These are phyloP conservation scores for Penicillium polonicum DNA, from an alignment of 2,329 filamentous ascomycete genomes.

Conservation along the genomic window DNA sequence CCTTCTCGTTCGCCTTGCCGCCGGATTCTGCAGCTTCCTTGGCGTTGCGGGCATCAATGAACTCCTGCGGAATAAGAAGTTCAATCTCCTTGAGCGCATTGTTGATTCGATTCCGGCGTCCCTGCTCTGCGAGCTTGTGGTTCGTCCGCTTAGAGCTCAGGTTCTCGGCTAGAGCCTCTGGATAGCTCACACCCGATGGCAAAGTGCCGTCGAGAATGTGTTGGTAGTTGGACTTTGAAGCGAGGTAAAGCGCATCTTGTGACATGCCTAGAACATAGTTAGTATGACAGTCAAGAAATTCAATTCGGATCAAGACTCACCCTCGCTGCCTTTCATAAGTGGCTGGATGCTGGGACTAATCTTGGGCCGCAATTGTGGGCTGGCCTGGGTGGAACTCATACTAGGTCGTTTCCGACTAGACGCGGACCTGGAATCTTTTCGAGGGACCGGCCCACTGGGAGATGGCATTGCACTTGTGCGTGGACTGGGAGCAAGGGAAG, in stretches of 20 bases:
- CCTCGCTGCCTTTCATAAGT: conserved; percentile 68
- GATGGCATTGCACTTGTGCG: conserved; percentile 54
- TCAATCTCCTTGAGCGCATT: conserved; percentile 90
- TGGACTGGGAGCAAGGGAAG: conserved; percentile 53
- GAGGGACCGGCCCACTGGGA: conserved; percentile 44
- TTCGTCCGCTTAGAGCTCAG: conserved; percentile 94
- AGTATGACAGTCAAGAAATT: background rate
- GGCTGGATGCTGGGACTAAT: conserved; percentile 96
- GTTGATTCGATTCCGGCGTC: conserved; percentile 91
- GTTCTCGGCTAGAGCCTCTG: conserved; percentile 86
- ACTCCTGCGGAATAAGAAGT: conserved; percentile 66
- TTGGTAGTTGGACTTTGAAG: conserved; percentile 96
- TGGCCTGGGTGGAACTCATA: conserved; percentile 70
- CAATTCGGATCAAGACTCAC: conserved; percentile 45
- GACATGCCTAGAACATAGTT: conserved; percentile 42
- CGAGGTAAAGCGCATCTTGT: conserved; percentile 70
- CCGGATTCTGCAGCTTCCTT: conserved; percentile 41
- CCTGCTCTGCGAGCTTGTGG: conserved; percentile 97
- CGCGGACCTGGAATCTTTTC: conserved; percentile 50
- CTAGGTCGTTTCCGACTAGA: conserved; percentile 64
- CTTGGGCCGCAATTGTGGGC: conserved; percentile 79
- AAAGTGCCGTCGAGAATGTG: conserved; percentile 93
- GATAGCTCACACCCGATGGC: conserved; percentile 85
- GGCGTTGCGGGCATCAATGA: conserved; percentile 45
- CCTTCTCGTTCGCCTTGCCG: conserved; percentile 44